Conservation (phyloP, 805 yeast species). For the Teunomyces lycoperdinae region DNA sequence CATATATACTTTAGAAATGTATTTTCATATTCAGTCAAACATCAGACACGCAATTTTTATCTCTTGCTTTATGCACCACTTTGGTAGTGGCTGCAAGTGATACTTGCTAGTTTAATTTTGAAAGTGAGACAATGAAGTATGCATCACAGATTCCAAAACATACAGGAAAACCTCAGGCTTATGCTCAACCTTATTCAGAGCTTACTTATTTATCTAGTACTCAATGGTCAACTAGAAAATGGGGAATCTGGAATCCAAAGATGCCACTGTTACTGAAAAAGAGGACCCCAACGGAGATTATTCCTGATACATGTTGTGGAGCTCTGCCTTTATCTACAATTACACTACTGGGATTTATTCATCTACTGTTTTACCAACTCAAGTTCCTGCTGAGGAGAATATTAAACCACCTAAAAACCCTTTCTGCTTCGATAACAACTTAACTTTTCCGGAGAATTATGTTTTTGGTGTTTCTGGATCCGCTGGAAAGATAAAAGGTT, state of each 20-base stretch:
- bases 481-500: slow-evolving; percentile 37
- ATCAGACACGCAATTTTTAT: neutral
- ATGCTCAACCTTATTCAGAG: slow-evolving; percentile 1
- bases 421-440: slow-evolving; percentile 11
- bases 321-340: slow-evolving; percentile 9
- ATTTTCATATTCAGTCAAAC: no score
- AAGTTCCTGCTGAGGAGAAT: slow-evolving; percentile 13
- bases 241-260: slow-evolving; percentile 16
- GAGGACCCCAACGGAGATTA: slow-evolving; percentile 19
- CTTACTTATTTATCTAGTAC: neutral
- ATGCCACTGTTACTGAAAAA: slow-evolving; percentile 12
- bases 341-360: slow-evolving; percentile 11
- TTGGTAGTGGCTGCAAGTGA: neutral
- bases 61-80: neutral
- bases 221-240: slow-evolving; percentile 12
- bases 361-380: slow-evolving; percentile 13
- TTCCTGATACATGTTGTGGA: slow-evolving; percentile 18
- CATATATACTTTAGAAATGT: no score
- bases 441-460: slow-evolving; percentile 16
- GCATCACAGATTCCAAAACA: slow-evolving; percentile 1
- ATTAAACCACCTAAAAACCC: slow-evolving; percentile 15
- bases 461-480: slow-evolving; percentile 32
- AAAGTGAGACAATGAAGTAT: neutral
- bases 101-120: neutral
- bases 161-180: neutral